Evolutionary conservation across 441 rosid genomes (phyloP).

Genomic region (Theobroma grandiflorum): DNA sequence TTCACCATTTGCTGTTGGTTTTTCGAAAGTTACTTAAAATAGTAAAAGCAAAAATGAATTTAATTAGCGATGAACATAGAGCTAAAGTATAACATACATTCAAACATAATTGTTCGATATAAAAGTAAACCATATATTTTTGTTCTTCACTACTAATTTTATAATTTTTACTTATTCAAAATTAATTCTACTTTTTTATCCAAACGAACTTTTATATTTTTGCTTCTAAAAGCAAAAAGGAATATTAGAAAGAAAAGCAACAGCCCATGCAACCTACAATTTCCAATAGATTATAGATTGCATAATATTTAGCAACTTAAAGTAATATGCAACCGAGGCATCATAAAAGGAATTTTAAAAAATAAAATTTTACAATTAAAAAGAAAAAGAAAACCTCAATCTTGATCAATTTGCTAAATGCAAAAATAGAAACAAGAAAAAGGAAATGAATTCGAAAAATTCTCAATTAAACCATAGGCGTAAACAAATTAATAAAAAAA

Average conservation of each 20-base stretch:
- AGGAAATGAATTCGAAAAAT: background rate
- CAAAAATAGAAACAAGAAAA: background rate
- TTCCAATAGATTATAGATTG: background rate
- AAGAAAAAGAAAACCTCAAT: background rate
- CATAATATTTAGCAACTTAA: background rate
- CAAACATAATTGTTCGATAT: background rate
- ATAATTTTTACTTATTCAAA: too few relatives aligned
- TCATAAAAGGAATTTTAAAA: background rate
- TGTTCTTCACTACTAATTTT: background rate
- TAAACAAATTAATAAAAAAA: conserved; percentile 11
- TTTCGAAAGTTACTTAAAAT: too few relatives aligned
- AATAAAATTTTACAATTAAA: background rate
- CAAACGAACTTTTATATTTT: background rate
- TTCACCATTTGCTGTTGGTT: too few relatives aligned
- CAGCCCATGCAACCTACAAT: too few relatives aligned
- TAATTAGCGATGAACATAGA: background rate
- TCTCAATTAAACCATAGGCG: background rate
- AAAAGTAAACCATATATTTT: background rate
- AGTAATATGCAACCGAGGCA: background rate
- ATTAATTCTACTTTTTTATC: background rate
- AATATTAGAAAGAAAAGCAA: background rate
- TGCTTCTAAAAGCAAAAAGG: background rate
- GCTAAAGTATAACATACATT: conserved; percentile 1
- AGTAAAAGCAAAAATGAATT: background rate
- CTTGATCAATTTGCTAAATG: background rate